Conservation (phyloP, 352 stramenopile genomes). For the Globisporangium camurandrum region DNA sequence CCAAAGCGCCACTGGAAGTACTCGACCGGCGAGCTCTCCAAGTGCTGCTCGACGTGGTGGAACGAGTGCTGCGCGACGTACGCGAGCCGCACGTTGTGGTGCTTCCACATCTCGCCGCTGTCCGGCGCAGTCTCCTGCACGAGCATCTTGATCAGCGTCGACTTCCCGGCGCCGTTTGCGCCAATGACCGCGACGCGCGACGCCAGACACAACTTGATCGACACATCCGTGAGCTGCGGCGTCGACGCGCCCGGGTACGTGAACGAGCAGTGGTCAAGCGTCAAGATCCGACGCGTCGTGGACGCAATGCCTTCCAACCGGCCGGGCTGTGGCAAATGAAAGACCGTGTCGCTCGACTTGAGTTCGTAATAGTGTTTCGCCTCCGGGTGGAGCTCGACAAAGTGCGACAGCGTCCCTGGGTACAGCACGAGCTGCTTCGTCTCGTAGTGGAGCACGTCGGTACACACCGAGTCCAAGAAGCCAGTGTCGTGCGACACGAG, state of each 20-base stretch:
- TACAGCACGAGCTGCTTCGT: conserved; percentile 95
- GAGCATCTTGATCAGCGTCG: conserved; percentile 96
- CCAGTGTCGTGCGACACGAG: conserved; percentile 97
- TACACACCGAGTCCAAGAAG: conserved; percentile 82
- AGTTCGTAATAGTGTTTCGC: conserved; percentile 16
- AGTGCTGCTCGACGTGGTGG: conserved; percentile 95
- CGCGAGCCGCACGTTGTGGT: conserved; percentile 91
- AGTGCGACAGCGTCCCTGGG: conserved; percentile 27
- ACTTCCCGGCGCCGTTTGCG: conserved; percentile 95
- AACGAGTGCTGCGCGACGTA: conserved; percentile 97
- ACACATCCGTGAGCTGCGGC: conserved; percentile 66
- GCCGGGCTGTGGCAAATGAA: conserved; percentile 85
- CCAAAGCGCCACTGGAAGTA: conserved; percentile 98
- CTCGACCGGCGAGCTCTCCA: conserved; percentile 92
- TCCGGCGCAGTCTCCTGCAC: conserved; percentile 71
- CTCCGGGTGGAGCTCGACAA: not conserved
- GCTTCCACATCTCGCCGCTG: conserved; percentile 71
- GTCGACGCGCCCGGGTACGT: conserved; percentile 79
- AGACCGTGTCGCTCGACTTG: conserved; percentile 73
- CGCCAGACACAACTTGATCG: conserved; percentile 88
- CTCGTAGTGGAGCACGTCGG: conserved; percentile 92
- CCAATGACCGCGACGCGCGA: conserved; percentile 94
- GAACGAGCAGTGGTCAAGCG: conserved; percentile 84
- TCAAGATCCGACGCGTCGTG: conserved; percentile 72
- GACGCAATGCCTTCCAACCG: conserved; percentile 33